Percentiles rank a stretch among this genome's conserved stretches.
phyloP scores from a whole-genome alignment of 805 yeast species.

The Cyberlindnera samutprakarnensis region DNA sequence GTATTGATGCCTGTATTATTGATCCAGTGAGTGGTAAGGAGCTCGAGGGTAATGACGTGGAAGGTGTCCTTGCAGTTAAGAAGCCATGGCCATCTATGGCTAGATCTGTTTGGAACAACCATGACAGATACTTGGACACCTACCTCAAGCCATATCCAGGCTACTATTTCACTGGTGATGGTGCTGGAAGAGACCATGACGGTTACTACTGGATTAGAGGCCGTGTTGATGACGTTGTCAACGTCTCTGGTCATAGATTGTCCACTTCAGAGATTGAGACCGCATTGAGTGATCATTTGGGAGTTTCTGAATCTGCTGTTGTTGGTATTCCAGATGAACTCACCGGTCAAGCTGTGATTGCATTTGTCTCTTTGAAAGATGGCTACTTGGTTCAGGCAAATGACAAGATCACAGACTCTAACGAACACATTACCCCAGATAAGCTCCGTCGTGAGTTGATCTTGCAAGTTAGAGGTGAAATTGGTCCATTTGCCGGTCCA shows the following conservation, averaged over 20 bases:
- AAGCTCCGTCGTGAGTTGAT: conserved; percentile 64
- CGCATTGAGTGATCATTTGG: conserved; percentile 69
- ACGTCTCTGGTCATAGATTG: conserved; percentile 94
- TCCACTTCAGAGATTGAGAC: conserved; percentile 99
- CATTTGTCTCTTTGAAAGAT: conserved; percentile 79
- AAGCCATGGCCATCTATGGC: conserved; percentile 99
- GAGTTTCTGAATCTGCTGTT: conserved; percentile 93
- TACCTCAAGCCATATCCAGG: conserved; percentile 92
- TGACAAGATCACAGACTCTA: conserved; percentile 21
- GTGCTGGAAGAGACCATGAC: conserved; percentile 95
- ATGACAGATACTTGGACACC: conserved; percentile 80
- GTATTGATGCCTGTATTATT: conserved; percentile 82
- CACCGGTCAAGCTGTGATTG: conserved; percentile 96
- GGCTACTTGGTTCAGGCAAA: conserved; percentile 28
- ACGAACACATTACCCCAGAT: conserved; percentile 25
- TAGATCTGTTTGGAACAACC: conserved; percentile 88
- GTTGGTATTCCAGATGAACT: conserved; percentile 92
- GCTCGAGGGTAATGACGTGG: conserved; percentile 80
- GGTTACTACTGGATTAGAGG: conserved; percentile 98
- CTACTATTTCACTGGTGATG: conserved; percentile 94
- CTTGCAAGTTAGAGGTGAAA: conserved; percentile 83
- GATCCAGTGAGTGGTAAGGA: conserved; percentile 92
- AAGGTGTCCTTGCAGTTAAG: conserved; percentile 90
- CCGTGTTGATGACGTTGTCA: conserved; percentile 97
- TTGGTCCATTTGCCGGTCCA: conserved; percentile 92